A percentile compares a stretch with the other conserved stretches of the same genome.
Evolutionary conservation across 176 grass and related monocot species (phyloP).

Genomic region (Aegilops sharonensis): DNA sequence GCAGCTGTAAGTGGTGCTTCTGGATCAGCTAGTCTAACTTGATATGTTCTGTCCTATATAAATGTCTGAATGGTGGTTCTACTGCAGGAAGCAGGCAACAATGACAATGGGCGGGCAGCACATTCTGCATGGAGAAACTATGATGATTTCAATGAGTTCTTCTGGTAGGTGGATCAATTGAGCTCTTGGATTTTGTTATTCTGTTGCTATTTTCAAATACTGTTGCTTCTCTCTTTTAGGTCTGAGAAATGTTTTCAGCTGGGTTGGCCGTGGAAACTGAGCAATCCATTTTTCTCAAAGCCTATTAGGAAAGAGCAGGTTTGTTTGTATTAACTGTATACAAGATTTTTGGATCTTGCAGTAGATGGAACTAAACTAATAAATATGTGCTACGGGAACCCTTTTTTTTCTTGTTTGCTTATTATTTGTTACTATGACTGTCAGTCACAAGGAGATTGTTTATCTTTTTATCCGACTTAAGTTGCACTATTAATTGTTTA

Average conservation of each 20-base stretch:
- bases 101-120: slow-evolving; percentile 66
- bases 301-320: slow-evolving; percentile 62
- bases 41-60: slow-evolving; percentile 6
- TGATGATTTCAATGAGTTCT: slow-evolving; percentile 97
- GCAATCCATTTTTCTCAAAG: slow-evolving; percentile 70
- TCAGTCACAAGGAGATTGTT: neutral
- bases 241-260: slow-evolving; percentile 67
- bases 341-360: slow-evolving; percentile 14
- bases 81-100: slow-evolving; percentile 84
- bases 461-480: neutral
- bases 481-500: neutral
- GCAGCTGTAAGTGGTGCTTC: slow-evolving; percentile 61
- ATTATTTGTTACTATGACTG: neutral
- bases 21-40: slow-evolving; percentile 7
- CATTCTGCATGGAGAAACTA: slow-evolving; percentile 99
- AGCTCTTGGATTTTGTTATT: neutral
- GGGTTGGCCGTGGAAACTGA: slow-evolving; percentile 74
- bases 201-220: slow-evolving; percentile 2
- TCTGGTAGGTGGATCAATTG: slow-evolving; percentile 53
- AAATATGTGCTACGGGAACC: neutral
- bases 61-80: slow-evolving; percentile 28
- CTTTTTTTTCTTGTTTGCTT: neutral
- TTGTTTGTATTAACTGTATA: slow-evolving; percentile 5
- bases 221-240: slow-evolving; percentile 50
- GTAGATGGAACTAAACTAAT: neutral